A percentile compares a stretch with the other conserved stretches of the same genome.
Evolutionary conservation across 208 protist species (phyloP).

Genomic region (Leishmania arabica): DNA sequence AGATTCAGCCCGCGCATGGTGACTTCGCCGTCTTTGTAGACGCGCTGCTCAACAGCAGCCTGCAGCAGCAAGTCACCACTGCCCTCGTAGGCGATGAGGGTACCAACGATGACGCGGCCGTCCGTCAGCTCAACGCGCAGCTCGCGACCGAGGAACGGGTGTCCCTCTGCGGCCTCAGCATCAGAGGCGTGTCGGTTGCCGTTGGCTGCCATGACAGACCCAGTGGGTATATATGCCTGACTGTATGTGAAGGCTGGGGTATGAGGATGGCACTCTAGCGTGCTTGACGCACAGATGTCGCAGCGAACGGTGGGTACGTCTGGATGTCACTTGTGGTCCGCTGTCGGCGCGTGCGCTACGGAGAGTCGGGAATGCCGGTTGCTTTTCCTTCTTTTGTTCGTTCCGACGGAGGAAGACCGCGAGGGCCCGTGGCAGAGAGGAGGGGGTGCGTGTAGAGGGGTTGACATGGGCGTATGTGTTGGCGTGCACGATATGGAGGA

Average conservation of each 20-base stretch:
- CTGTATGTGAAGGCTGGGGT: not conserved
- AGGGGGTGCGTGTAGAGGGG: not conserved
- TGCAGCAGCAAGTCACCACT: conserved; percentile 76
- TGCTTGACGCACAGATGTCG: not conserved
- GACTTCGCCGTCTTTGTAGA: conserved; percentile 67
- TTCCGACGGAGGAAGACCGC: not conserved
- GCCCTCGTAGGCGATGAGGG: conserved; percentile 73
- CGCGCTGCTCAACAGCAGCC: conserved; percentile 63
- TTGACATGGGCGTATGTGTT: not conserved
- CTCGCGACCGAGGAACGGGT: conserved; percentile 74
- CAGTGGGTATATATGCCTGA: not conserved
- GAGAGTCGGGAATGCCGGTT: not conserved
- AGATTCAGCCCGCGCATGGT: conserved; percentile 48
- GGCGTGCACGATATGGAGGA: not conserved
- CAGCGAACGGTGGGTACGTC: not conserved
- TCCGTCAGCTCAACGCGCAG: conserved; percentile 82
- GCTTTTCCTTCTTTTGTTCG: not conserved
- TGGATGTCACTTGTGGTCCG: not conserved
- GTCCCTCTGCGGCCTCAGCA: not conserved
- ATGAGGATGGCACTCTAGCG: not conserved
- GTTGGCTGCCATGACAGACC: not conserved
- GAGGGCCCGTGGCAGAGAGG: not conserved
- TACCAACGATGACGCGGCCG: conserved; percentile 69
- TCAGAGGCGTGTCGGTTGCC: conserved; percentile 8
- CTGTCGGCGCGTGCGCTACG: not conserved